Evolutionary conservation across 2,329 filamentous ascomycete species (phyloP).

Genomic region (Fusarium udum): DNA sequence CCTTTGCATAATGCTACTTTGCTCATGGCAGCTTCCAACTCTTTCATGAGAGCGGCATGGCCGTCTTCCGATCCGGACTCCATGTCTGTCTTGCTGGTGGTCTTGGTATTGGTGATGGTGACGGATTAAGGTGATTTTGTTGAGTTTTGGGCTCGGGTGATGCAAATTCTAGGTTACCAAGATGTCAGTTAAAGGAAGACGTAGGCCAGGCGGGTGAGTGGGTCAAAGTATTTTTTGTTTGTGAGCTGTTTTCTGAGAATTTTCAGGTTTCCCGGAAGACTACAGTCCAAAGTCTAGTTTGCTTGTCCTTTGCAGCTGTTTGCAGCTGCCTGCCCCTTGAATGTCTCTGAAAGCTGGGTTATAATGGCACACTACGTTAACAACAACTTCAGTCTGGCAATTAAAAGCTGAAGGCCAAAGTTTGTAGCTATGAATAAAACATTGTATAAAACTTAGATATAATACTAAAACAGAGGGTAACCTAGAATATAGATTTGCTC

Average conservation of each 20-base stretch:
- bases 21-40: neutral
- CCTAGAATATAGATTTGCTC: neutral
- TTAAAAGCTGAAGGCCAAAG: accelerated
- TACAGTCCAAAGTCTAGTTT: neutral
- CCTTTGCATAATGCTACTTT: neutral
- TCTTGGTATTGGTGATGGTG: neutral
- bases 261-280: neutral
- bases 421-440: accelerated
- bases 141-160: neutral
- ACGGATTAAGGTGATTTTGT: neutral
- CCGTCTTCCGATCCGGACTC: neutral
- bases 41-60: neutral
- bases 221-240: neutral
- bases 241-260: neutral
- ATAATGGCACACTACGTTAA: neutral
- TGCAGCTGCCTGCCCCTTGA: neutral
- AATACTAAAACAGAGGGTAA: accelerated
- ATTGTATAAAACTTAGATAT: accelerated
- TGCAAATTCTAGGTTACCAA: neutral
- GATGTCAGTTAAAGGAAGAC: neutral
- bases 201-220: neutral
- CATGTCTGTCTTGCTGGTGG: neutral
- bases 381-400: too few species aligned
- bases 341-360: too few species aligned
- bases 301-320: neutral